Percentiles rank a stretch among this genome's conserved stretches.
Evolutionary conservation across 2,329 filamentous ascomycete species (phyloP).

Genomic region (Didymellaceae sp.): DNA sequence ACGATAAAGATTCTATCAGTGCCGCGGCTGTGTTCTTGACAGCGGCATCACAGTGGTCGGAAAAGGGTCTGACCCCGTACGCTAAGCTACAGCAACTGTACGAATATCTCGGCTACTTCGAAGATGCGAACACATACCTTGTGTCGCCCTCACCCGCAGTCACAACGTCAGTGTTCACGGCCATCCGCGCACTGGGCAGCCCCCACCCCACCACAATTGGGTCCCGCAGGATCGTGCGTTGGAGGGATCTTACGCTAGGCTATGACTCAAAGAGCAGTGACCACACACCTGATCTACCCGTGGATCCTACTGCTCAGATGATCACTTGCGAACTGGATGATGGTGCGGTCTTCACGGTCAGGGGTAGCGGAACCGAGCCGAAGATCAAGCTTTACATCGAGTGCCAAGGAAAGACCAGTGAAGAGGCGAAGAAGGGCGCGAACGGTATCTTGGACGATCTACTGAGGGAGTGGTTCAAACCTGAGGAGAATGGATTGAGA

Average conservation of each 20-base stretch:
- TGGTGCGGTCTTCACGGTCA: conserved; percentile 63
- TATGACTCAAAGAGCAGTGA: conserved; percentile 63
- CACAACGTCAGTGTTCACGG: conserved; percentile 62
- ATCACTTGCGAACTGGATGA: conserved; percentile 66
- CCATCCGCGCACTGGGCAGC: conserved; percentile 56
- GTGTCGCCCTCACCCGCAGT: conserved; percentile 61
- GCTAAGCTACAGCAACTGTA: conserved; percentile 65
- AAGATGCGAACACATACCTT: conserved; percentile 69
- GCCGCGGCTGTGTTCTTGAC: conserved; percentile 66
- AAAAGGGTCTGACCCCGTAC: conserved; percentile 62
- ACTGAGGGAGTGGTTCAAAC: conserved; percentile 58
- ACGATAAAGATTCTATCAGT: conserved; percentile 70
- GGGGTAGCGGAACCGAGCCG: conserved; percentile 69
- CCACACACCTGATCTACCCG: conserved; percentile 61
- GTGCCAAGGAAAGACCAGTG: conserved; percentile 51
- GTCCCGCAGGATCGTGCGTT: conserved; percentile 59
- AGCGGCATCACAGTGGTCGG: conserved; percentile 59
- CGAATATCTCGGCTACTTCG: conserved; percentile 64
- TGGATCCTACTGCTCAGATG: conserved; percentile 67
- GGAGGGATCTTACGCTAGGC: conserved; percentile 68
- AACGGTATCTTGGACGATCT: conserved; percentile 55
- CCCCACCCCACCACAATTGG: conserved; percentile 58
- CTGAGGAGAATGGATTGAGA: conserved; percentile 44
- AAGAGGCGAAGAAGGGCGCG: conserved; percentile 53
- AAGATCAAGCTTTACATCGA: conserved; percentile 70